Conservation (phyloP, 2,329 filamentous ascomycete genomes). For the Colletotrichum sp. region DNA sequence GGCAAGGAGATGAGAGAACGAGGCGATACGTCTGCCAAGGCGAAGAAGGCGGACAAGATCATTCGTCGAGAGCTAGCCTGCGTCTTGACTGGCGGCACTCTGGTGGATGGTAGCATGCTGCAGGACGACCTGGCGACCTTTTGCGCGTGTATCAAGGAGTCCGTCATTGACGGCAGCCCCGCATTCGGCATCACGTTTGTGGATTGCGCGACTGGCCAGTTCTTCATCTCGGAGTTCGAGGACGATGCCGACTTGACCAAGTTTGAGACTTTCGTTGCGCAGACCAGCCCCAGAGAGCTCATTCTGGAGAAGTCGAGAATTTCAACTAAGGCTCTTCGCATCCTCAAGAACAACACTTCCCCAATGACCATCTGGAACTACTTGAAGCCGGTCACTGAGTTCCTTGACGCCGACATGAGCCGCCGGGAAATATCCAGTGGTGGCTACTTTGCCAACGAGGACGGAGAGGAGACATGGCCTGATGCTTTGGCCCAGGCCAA, state of each 20-base stretch:
- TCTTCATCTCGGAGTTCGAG: slow-evolving; percentile 88
- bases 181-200: slow-evolving; percentile 93
- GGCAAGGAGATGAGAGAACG: slow-evolving; percentile 99
- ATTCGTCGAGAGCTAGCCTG: slow-evolving; percentile 90
- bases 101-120: slow-evolving; percentile 95
- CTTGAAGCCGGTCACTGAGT: slow-evolving; percentile 85
- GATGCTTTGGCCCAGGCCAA: slow-evolving; percentile 72
- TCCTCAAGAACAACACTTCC: slow-evolving; percentile 93
- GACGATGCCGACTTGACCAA: slow-evolving; percentile 95
- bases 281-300: slow-evolving; percentile 87
- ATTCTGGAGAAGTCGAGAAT: slow-evolving; percentile 86
- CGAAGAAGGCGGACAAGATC: slow-evolving; percentile 84
- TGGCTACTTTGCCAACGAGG: slow-evolving; percentile 75
- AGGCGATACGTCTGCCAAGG: slow-evolving; percentile 64
- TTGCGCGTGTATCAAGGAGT: slow-evolving; percentile 93
- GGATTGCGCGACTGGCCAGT: slow-evolving; percentile 94
- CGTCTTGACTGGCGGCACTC: slow-evolving; percentile 88
- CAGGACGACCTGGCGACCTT: slow-evolving; percentile 98
- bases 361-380: slow-evolving; percentile 97
- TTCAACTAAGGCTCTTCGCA: slow-evolving; percentile 87
- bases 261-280: slow-evolving; percentile 95
- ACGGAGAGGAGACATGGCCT: slow-evolving; percentile 71
- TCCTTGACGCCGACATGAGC: slow-evolving; percentile 86
- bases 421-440: slow-evolving; percentile 80
- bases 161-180: slow-evolving; percentile 73